Evolutionary conservation across 1,139 yeast species (phyloP).

Genomic region (Hemisphaericaspora xylofermentans): DNA sequence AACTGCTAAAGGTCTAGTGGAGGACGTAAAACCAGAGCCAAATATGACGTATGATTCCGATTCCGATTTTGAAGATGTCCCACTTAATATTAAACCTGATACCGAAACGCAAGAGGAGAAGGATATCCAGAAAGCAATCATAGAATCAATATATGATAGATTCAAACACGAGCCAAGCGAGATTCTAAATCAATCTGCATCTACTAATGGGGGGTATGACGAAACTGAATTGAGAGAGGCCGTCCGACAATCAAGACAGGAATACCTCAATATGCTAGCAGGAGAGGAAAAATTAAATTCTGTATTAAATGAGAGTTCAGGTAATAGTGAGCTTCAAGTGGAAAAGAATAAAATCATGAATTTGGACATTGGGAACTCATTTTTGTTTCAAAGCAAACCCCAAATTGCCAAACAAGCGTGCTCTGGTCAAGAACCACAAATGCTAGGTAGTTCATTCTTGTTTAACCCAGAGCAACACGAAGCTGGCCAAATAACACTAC

Average conservation of each 20-base stretch:
- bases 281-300: conserved; percentile 17
- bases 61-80: conserved; percentile 66
- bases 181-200: neutral
- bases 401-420: conserved; percentile 1
- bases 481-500: conserved; percentile 9
- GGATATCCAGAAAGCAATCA: conserved; percentile 31
- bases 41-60: conserved; percentile 28
- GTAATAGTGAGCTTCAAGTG: neutral
- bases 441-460: conserved; percentile 12
- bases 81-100: conserved; percentile 25
- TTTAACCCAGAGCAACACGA: conserved; percentile 8
- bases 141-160: conserved; percentile 38
- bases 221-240: conserved; percentile 46
- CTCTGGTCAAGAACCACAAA: no score
- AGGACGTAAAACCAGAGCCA: neutral
- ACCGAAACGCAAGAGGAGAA: conserved; percentile 30
- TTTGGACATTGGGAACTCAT: conserved; percentile 14
- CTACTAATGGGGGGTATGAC: conserved; percentile 16
- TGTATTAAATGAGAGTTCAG: neutral
- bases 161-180: conserved; percentile 15
- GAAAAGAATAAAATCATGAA: neutral
- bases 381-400: conserved; percentile 11
- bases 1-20: neutral
- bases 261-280: conserved; percentile 22
- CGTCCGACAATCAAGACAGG: conserved; percentile 45